Evolutionary conservation across 371 early-diverging fungal genomes (phyloP).

Genomic region (Mortierella sp.): DNA sequence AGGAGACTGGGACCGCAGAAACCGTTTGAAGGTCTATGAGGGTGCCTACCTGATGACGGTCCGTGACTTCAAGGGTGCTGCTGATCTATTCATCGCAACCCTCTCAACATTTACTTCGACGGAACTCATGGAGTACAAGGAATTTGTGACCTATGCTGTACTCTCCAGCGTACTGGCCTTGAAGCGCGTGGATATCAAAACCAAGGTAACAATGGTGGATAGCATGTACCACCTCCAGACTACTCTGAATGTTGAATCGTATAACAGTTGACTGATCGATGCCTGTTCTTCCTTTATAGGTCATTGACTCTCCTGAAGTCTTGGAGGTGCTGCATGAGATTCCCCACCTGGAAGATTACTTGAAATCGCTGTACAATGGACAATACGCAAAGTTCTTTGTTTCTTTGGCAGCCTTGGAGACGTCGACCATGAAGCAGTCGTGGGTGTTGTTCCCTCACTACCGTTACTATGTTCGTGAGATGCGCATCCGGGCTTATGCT

Average conservation of each 20-base stretch:
- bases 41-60: conserved; percentile 93
- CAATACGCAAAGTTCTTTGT: conserved; percentile 93
- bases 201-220: conserved; percentile 70
- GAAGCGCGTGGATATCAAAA: conserved; percentile 93
- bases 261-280: no score
- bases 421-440: conserved; percentile 64
- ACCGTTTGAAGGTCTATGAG: conserved; percentile 98
- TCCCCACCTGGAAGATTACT: conserved; percentile 84
- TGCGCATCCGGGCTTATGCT: conserved; percentile 97
- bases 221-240: neutral
- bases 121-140: conserved; percentile 97
- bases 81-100: conserved; percentile 91
- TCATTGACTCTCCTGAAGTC: conserved; percentile 97
- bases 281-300: conserved; percentile 56
- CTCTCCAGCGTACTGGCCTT: conserved; percentile 91
- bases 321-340: conserved; percentile 94
- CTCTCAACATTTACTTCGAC: conserved; percentile 97
- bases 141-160: conserved; percentile 96
- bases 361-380: conserved; percentile 93
- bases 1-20: conserved; percentile 99
- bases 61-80: conserved; percentile 96
- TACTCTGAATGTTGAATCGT: neutral
- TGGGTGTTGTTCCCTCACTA: conserved; percentile 85
- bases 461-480: conserved; percentile 95
- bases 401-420: conserved; percentile 73